Evolutionary conservation across 139 green algal genomes (phyloP).

Genomic region (Tetradesmus lagerheimii): DNA sequence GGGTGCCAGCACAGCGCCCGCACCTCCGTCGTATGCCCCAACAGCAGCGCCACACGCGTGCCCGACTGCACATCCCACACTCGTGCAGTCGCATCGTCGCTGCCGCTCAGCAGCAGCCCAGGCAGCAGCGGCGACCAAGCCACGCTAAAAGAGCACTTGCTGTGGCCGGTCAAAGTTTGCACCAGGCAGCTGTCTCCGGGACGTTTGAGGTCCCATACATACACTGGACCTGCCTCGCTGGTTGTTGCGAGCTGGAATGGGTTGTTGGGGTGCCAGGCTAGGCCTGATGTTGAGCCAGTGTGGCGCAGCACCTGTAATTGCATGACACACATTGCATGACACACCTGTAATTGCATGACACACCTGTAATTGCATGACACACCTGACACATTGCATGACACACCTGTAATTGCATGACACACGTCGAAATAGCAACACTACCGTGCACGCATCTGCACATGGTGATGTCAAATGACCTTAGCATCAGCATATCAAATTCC

Average conservation of each 20-base stretch:
- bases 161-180: conserved; percentile 50
- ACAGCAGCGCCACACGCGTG: conserved; percentile 46
- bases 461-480: too few species aligned
- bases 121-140: conserved; percentile 62
- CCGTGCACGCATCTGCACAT: too few species aligned
- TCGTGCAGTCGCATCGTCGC: conserved; percentile 60
- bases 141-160: conserved; percentile 45
- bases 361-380: not conserved
- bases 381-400: not conserved
- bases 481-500: too few species aligned
- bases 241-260: conserved; percentile 53
- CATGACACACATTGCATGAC: not conserved
- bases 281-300: conserved; percentile 13
- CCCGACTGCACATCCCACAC: conserved; percentile 59
- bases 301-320: conserved; percentile 47
- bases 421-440: too few species aligned
- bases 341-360: too few species aligned
- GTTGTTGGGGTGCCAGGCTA: conserved; percentile 48
- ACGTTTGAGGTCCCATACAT: conserved; percentile 54
- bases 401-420: too few species aligned
- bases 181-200: conserved; percentile 39
- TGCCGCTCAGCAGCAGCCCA: conserved; percentile 52
- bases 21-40: conserved; percentile 67
- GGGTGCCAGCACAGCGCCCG: conserved; percentile 68
- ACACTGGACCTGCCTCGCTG: conserved; percentile 48